A percentile compares a stretch with the other conserved stretches of the same genome.
Evolutionary conservation across 2,329 filamentous ascomycete genomes (phyloP).

Genomic region (Sphaerulina vaccinii): DNA sequence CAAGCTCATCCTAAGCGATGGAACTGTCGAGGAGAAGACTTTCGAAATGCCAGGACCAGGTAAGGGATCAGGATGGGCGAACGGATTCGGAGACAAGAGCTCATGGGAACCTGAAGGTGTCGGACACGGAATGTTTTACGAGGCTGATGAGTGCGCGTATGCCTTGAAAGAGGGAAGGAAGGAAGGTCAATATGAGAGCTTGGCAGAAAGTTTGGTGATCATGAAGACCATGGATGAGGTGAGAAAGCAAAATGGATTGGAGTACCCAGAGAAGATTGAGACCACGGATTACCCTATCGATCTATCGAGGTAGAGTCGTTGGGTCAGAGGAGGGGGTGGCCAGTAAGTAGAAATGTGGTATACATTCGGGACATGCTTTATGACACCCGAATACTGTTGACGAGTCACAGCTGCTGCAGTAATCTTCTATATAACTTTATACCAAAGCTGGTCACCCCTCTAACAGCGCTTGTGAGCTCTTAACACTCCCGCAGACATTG

Average conservation of each 20-base stretch:
- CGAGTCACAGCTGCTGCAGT: no score
- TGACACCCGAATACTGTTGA: no score
- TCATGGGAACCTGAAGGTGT: slow-evolving; percentile 51
- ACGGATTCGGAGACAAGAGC: slow-evolving; percentile 44
- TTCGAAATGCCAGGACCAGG: slow-evolving; percentile 49
- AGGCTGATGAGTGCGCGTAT: slow-evolving; percentile 75
- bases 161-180: slow-evolving; percentile 73
- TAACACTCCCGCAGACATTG: no score
- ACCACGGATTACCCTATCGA: slow-evolving; percentile 54
- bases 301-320: slow-evolving; percentile 27
- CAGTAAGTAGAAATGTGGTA: no score
- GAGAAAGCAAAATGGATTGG: slow-evolving; percentile 60
- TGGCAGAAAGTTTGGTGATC: slow-evolving; percentile 75
- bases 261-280: slow-evolving; percentile 67
- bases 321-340: no score
- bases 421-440: no score
- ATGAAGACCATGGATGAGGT: slow-evolving; percentile 80
- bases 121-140: slow-evolving; percentile 87
- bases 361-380: no score
- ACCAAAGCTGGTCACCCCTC: no score
- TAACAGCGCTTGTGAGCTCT: no score
- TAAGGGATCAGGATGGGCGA: slow-evolving; percentile 48
- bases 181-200: slow-evolving; percentile 69
- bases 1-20: slow-evolving; percentile 41
- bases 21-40: slow-evolving; percentile 49